Evolutionary conservation across 2,329 filamentous ascomycete genomes (phyloP).

Genomic region (Graphiopsis chlorocephala): DNA sequence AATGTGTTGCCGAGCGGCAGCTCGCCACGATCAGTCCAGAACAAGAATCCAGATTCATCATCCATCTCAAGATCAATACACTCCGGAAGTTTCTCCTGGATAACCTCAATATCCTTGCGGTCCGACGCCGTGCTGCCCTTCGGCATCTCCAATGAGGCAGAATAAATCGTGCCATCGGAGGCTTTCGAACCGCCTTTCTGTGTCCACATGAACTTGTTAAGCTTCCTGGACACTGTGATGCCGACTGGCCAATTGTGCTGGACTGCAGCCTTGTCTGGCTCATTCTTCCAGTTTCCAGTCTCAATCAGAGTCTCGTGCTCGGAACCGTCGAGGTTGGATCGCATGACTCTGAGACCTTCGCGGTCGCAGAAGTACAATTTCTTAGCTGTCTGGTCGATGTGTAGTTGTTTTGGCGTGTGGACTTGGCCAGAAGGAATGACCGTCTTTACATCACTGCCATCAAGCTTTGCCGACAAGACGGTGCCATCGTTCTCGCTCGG

Average conservation of each 20-base stretch:
- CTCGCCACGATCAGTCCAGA: constrained; percentile 63
- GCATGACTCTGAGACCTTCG: constrained; percentile 41
- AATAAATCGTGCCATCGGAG: constrained; percentile 52
- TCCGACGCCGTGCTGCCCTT: constrained; percentile 33
- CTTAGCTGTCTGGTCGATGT: constrained; percentile 27
- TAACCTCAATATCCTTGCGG: constrained; percentile 45
- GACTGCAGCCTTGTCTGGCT: constrained; percentile 31
- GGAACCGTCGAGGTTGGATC: constrained; percentile 37
- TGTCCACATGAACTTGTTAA: constrained; percentile 56
- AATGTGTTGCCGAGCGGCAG: constrained; percentile 54
- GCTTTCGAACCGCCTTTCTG: constrained; percentile 58
- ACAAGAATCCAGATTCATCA: constrained; percentile 44
- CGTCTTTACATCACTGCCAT: constrained; percentile 46
- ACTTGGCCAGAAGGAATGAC: constrained; percentile 46
- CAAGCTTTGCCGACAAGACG: constrained; percentile 37
- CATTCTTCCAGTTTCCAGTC: constrained; percentile 39
- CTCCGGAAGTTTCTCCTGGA: constrained; percentile 48
- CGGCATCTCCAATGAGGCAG: constrained; percentile 45
- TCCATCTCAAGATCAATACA: constrained; percentile 59
- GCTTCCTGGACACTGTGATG: constrained; percentile 48
- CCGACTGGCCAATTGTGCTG: constrained; percentile 37
- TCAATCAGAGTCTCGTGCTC: constrained; percentile 41
- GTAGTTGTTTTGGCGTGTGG: constrained; percentile 50
- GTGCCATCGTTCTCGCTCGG: constrained; percentile 19
- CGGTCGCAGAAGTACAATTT: constrained; percentile 45